Conservation (phyloP, 768 basidiomycete genomes). For the Lentinus tigrinus region DNA sequence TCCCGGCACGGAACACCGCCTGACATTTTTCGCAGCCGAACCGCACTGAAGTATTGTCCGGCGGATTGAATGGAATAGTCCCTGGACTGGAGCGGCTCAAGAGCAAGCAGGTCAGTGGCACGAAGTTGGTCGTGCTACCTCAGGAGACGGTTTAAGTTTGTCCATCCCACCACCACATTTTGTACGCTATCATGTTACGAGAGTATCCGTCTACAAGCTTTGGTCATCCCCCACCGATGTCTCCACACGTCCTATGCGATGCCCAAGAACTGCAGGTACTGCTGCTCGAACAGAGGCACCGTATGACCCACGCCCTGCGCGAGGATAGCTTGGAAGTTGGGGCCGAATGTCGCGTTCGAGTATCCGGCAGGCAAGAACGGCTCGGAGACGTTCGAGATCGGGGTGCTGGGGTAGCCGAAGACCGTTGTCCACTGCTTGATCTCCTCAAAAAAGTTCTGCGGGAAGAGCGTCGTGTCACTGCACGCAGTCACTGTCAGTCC, state of each 20-base stretch:
- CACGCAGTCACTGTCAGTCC: background rate
- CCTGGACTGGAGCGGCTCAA: slow-evolving; percentile 22
- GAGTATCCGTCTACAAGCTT: too few relatives aligned
- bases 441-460: slow-evolving; percentile 49
- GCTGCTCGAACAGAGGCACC: slow-evolving; percentile 23
- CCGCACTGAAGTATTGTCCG: slow-evolving; percentile 24
- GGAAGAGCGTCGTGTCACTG: slow-evolving; percentile 53
- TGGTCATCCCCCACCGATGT: too few relatives aligned
- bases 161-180: too few relatives aligned
- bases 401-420: slow-evolving; percentile 43
- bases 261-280: slow-evolving; percentile 19
- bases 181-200: too few relatives aligned
- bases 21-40: slow-evolving; percentile 21
- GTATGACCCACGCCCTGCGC: slow-evolving; percentile 49
- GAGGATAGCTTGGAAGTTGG: slow-evolving; percentile 46
- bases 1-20: background rate
- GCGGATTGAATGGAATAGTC: slow-evolving; percentile 22
- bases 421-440: slow-evolving; percentile 58
- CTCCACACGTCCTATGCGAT: slow-evolving; percentile 13
- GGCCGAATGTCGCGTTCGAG: slow-evolving; percentile 47
- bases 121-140: slow-evolving; percentile 25
- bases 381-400: slow-evolving; percentile 33
- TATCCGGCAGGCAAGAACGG: slow-evolving; percentile 44
- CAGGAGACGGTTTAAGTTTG: slow-evolving; percentile 19
- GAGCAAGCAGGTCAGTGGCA: slow-evolving; percentile 21